Evolutionary conservation across 345 rosid species (phyloP).

Genomic region (Euphorbia pulcherrima): DNA sequence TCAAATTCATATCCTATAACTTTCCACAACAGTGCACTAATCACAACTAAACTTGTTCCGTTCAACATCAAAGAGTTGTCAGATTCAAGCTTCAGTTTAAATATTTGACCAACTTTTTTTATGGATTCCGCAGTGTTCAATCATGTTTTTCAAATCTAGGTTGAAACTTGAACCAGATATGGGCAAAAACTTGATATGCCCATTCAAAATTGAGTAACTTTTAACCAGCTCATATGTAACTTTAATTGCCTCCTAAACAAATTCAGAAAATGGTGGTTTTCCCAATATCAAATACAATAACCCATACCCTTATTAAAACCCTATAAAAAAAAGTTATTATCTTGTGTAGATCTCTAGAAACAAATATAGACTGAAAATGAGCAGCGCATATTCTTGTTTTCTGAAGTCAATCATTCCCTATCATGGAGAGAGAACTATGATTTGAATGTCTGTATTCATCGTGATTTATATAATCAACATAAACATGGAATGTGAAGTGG

Average conservation of each 20-base stretch:
- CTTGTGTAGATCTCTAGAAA: no score
- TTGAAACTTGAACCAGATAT: not conserved
- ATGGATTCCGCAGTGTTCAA: not conserved
- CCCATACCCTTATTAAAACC: no score
- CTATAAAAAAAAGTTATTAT: no score
- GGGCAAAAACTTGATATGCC: not conserved
- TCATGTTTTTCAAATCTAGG: not conserved
- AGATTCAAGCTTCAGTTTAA: no score
- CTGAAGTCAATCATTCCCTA: not conserved
- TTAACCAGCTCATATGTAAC: not conserved
- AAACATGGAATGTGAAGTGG: not conserved
- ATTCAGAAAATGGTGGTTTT: not conserved
- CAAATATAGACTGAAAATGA: not conserved
- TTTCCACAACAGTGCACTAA: not conserved
- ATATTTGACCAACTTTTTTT: no score
- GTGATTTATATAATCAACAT: not conserved
- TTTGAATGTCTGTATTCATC: no score
- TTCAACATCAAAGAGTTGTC: not conserved
- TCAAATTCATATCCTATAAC: not conserved
- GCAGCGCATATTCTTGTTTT: not conserved
- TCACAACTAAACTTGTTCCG: not conserved
- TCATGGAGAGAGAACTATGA: no score
- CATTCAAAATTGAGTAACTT: not conserved
- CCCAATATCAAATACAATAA: constrained; percentile 3
- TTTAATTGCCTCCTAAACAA: not conserved